Percentiles rank a stretch among this genome's conserved stretches.
Conservation (phyloP, 352 stramenopile genomes). For the Phytophthora constricta region DNA sequence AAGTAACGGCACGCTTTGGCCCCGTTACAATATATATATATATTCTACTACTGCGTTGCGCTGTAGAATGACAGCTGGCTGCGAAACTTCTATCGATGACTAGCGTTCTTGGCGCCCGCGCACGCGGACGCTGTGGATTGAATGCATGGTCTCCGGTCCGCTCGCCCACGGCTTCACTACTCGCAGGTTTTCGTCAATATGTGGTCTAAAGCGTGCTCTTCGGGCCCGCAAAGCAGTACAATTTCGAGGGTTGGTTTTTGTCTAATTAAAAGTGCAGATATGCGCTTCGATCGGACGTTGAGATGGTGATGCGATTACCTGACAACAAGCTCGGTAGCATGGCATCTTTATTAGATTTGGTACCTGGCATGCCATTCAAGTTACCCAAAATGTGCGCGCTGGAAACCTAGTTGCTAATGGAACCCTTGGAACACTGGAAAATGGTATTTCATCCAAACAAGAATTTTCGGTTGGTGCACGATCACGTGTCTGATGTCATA, state of each 20-base stretch:
- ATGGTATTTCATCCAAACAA: constrained; percentile 8
- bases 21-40: too few species aligned
- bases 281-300: neutral
- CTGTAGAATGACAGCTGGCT: too few species aligned
- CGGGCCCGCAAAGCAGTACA: too few species aligned
- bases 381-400: constrained; percentile 17
- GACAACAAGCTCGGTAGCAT: constrained; percentile 2
- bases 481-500: neutral
- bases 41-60: too few species aligned
- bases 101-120: too few species aligned
- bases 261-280: neutral
- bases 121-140: too few species aligned
- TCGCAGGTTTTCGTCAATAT: too few species aligned
- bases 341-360: constrained; percentile 11
- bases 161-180: too few species aligned
- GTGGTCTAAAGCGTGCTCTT: too few species aligned
- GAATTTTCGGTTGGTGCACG: constrained; percentile 6
- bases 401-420: constrained; percentile 17
- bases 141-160: too few species aligned
- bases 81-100: too few species aligned
- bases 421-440: neutral
- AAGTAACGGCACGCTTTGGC: too few species aligned
- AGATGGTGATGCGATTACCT: neutral
- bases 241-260: constrained; percentile 6
- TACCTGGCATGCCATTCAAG: constrained; percentile 10